These are phyloP conservation scores for Talaromyces sp. DNA, from an alignment of 2,329 filamentous ascomycete species.

Conservation along the genomic window DNA sequence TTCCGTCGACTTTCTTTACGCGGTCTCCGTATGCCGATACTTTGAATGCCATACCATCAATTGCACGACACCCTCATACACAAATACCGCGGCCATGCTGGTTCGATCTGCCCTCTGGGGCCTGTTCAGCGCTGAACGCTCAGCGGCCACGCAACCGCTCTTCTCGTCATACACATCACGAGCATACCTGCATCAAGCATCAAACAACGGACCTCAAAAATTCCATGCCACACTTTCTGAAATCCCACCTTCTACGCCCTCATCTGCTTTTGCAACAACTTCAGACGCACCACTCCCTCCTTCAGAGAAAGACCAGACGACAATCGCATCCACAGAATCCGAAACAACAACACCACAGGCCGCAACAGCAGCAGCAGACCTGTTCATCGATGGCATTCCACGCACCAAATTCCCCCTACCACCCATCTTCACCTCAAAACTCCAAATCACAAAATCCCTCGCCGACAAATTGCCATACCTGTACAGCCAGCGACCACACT, in stretches of 20 bases:
- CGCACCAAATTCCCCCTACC: constrained; percentile 29
- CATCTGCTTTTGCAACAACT: neutral
- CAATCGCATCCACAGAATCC: constrained; percentile 5
- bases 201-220: constrained; percentile 17
- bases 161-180: constrained; percentile 25
- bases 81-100: constrained; percentile 23
- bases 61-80: neutral
- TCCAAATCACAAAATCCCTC: constrained; percentile 37
- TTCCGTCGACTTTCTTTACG: neutral
- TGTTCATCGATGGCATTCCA: constrained; percentile 21
- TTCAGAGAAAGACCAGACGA: constrained; percentile 14
- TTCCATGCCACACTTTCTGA: constrained; percentile 24
- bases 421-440: constrained; percentile 30
- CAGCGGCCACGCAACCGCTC: constrained; percentile 1
- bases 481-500: constrained; percentile 40
- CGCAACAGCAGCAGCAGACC: constrained; percentile 6
- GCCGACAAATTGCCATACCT: constrained; percentile 40
- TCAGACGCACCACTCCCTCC: neutral
- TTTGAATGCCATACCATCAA: neutral
- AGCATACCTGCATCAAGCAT: constrained; percentile 37
- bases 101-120: constrained; percentile 28
- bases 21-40: neutral
- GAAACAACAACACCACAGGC: too few relatives aligned
- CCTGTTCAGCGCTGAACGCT: constrained; percentile 21
- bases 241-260: constrained; percentile 14